Conservation (phyloP, 768 basidiomycete genomes). For the Naematelia encephala region DNA sequence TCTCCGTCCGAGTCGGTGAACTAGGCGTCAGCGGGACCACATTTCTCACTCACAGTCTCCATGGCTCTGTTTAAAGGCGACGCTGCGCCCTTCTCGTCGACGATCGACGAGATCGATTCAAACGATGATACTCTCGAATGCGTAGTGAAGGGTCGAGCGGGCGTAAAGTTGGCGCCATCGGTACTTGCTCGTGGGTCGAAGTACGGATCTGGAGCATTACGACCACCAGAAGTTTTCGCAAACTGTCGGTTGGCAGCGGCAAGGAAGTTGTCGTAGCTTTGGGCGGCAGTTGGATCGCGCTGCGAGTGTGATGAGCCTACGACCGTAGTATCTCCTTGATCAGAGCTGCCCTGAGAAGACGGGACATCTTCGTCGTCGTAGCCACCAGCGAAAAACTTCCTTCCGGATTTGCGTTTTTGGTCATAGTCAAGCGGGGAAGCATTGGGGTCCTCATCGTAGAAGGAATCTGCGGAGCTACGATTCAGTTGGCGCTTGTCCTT, state of each 20-base stretch:
- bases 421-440: constrained; percentile 45
- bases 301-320: constrained; percentile 20
- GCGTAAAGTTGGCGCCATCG: constrained; percentile 53
- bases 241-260: constrained; percentile 81
- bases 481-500: constrained; percentile 32
- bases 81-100: constrained; percentile 80
- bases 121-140: constrained; percentile 78
- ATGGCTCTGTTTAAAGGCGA: constrained; percentile 90
- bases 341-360: constrained; percentile 43
- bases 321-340: constrained; percentile 38
- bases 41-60: constrained; percentile 61
- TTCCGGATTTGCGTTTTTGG: constrained; percentile 38
- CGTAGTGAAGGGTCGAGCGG: constrained; percentile 69
- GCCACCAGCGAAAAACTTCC: constrained; percentile 54
- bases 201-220: constrained; percentile 76
- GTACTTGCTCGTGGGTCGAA: constrained; percentile 55
- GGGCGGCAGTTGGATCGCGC: constrained; percentile 26
- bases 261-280: constrained; percentile 72
- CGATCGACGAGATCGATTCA: constrained; percentile 88
- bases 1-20: constrained; percentile 93
- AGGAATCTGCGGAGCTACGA: constrained; percentile 49
- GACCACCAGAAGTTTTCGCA: constrained; percentile 68
- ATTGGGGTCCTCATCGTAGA: constrained; percentile 51
- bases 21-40: constrained; percentile 51
- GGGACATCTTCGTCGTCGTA: constrained; percentile 60